Evolutionary conservation across 192 early-diverging fungal genomes (phyloP).

Genomic region (Lunasporangiospora selenospora): DNA sequence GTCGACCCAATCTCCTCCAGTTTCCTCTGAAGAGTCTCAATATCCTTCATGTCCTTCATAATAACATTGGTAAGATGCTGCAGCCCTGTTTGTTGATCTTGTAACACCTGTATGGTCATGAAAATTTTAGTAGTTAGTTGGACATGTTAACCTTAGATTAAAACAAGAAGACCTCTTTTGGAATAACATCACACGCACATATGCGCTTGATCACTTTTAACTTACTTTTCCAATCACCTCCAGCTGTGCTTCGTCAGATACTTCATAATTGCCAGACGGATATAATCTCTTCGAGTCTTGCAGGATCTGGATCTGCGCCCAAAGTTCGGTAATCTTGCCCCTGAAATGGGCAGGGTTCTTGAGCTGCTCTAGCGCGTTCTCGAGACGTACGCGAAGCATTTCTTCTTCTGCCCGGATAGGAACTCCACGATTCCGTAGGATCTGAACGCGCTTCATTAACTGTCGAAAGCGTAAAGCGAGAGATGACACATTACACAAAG

Average conservation of each 20-base stretch:
- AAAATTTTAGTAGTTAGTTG: too few relatives aligned
- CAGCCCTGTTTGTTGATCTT: conserved; percentile 72
- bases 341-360: conserved; percentile 81
- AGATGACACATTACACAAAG: too few relatives aligned
- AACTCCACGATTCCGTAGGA: conserved; percentile 83
- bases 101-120: conserved; percentile 33
- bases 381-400: conserved; percentile 71
- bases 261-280: conserved; percentile 52
- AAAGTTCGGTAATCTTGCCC: conserved; percentile 82
- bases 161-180: too few relatives aligned
- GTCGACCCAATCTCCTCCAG: conserved; percentile 32
- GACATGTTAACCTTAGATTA: too few relatives aligned
- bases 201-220: too few relatives aligned
- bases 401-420: conserved; percentile 88
- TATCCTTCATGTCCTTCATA: conserved; percentile 63
- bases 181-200: too few relatives aligned
- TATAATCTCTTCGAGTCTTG: conserved; percentile 61
- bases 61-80: conserved; percentile 69
- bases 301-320: conserved; percentile 78
- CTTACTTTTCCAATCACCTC: conserved; percentile 62
- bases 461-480: conserved; percentile 35
- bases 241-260: conserved; percentile 63
- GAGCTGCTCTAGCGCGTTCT: conserved; percentile 77
- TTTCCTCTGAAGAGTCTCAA: conserved; percentile 51
- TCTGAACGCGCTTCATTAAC: conserved; percentile 88